Evolutionary conservation across 768 basidiomycete species (phyloP).

Genomic region (Mycena indigotica): DNA sequence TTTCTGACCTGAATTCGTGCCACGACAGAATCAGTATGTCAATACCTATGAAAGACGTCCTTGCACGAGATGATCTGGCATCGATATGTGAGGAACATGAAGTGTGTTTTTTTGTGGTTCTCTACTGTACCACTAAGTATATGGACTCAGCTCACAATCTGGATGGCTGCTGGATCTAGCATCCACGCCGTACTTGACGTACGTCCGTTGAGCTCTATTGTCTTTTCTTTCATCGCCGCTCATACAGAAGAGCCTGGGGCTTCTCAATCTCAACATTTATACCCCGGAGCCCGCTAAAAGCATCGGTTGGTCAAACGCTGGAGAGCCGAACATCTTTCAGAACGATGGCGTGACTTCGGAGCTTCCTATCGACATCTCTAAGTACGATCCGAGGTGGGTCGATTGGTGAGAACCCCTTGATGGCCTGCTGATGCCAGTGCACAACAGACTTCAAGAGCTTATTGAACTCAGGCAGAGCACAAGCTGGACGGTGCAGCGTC

Average conservation of each 20-base stretch:
- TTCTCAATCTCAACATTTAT: slow-evolving; percentile 7
- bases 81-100: slow-evolving; percentile 8
- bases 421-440: no score
- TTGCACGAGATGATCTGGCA: slow-evolving; percentile 4
- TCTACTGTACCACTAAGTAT: not conserved
- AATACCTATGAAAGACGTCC: slow-evolving; percentile 8
- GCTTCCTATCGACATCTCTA: slow-evolving; percentile 9
- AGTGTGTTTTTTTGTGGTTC: not conserved
- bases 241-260: not conserved
- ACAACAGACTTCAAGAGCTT: slow-evolving; percentile 8
- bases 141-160: slow-evolving; percentile 18
- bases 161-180: slow-evolving; percentile 13
- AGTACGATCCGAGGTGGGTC: slow-evolving; percentile 10
- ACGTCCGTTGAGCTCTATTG: not conserved
- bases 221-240: no score
- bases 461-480: slow-evolving; percentile 1
- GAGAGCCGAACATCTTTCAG: no score
- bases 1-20: not conserved
- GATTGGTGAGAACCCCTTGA: no score
- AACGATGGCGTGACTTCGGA: not conserved
- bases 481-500: slow-evolving; percentile 8
- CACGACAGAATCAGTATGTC: slow-evolving; percentile 10
- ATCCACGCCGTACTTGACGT: slow-evolving; percentile 10
- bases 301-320: no score
- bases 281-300: no score